phyloP scores from a whole-genome alignment of 345 rosid species.

The Physaria fendleri region DNA sequence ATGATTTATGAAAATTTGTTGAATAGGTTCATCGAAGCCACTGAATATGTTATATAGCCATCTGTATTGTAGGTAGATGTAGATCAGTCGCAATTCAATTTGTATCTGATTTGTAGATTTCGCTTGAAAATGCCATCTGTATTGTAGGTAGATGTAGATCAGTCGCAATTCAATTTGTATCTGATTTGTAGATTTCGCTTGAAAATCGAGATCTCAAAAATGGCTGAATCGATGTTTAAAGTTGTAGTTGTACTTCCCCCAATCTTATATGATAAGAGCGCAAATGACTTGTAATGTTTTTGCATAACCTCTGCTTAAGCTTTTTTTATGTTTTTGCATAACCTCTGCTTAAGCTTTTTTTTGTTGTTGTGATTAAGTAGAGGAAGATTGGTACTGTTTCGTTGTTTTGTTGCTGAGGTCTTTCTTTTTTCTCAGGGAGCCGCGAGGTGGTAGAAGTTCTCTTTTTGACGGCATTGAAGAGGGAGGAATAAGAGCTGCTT shows the following conservation, averaged over 20 bases:
- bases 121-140: conserved; percentile 1
- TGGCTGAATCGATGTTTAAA: neutral
- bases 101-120: too few relatives aligned
- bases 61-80: too few relatives aligned
- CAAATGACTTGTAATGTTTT: conserved; percentile 5
- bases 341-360: neutral
- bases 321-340: conserved; percentile 7
- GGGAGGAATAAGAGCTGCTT: conserved; percentile 86
- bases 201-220: conserved; percentile 1
- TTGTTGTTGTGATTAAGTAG: neutral
- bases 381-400: neutral
- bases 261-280: neutral
- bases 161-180: neutral
- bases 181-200: too few relatives aligned
- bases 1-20: neutral
- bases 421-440: conserved; percentile 80
- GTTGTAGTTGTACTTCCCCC: too few relatives aligned
- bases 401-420: too few relatives aligned
- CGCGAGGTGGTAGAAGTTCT: conserved; percentile 54
- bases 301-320: neutral
- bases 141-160: conserved; percentile 1
- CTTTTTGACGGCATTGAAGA: conserved; percentile 94
- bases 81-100: conserved; percentile 11
- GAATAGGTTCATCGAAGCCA: conserved; percentile 7
- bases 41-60: too few relatives aligned